A percentile compares a stretch with the other conserved stretches of the same genome.
Evolutionary conservation across 2,329 filamentous ascomycete genomes (phyloP).

Genomic region (Neoarthrinium moseri): DNA sequence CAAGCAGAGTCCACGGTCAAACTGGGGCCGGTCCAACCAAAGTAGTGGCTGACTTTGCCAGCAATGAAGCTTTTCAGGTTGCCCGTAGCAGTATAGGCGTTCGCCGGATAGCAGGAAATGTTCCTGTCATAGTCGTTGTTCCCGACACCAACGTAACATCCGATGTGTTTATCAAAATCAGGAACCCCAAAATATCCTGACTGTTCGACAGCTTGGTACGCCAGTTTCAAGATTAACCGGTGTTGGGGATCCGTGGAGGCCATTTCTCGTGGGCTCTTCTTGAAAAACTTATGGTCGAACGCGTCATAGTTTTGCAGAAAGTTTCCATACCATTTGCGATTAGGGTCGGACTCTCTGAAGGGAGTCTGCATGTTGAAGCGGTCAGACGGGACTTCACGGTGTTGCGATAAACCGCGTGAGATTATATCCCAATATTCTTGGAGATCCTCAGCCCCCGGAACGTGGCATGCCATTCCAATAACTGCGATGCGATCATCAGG

Average conservation of each 20-base stretch:
- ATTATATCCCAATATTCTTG: conserved; percentile 3
- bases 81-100: conserved; percentile 23
- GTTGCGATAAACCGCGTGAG: not conserved
- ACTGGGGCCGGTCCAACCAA: conserved; percentile 29
- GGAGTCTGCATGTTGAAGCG: not conserved
- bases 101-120: conserved; percentile 34
- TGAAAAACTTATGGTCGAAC: conserved; percentile 23
- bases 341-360: not conserved
- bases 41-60: conserved; percentile 36
- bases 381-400: not conserved
- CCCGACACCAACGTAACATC: conserved; percentile 16
- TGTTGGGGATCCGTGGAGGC: conserved; percentile 61
- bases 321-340: not conserved
- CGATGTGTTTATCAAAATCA: conserved; percentile 16
- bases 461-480: not conserved
- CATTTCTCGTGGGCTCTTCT: conserved; percentile 22
- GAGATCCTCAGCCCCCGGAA: not conserved
- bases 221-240: conserved; percentile 60
- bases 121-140: conserved; percentile 59
- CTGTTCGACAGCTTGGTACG: conserved; percentile 67
- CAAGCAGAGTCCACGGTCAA: conserved; percentile 30
- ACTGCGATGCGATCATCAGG: not conserved
- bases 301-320: not conserved
- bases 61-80: conserved; percentile 23
- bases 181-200: conserved; percentile 36